phyloP scores from a whole-genome alignment of 345 rosid species.

The Aegle marmelos region DNA sequence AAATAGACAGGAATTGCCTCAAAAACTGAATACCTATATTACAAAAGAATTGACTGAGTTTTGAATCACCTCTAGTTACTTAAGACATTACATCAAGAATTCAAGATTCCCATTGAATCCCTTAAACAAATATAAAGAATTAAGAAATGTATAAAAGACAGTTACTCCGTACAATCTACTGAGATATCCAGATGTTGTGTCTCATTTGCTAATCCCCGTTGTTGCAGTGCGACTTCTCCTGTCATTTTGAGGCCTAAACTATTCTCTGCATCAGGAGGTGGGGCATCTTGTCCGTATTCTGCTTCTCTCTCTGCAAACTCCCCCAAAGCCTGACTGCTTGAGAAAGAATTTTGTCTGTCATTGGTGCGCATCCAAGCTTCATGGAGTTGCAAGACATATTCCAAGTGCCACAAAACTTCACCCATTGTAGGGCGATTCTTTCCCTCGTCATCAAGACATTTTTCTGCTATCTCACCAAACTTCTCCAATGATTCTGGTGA shows the following conservation, averaged over 20 bases:
- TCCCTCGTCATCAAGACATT: slow-evolving; percentile 82
- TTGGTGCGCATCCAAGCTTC: slow-evolving; percentile 60
- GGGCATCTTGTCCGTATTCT: slow-evolving; percentile 1
- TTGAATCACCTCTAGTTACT: not conserved
- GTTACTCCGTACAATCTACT: not conserved
- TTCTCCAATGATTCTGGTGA: slow-evolving; percentile 68
- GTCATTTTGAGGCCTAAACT: not conserved
- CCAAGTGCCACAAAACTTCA: slow-evolving; percentile 86
- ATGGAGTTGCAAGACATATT: slow-evolving; percentile 80
- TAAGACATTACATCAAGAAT: slow-evolving; percentile 5
- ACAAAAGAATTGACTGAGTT: not conserved
- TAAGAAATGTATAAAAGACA: not conserved
- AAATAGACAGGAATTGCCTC: not conserved
- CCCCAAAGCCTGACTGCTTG: slow-evolving; percentile 37
- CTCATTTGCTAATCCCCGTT: not conserved
- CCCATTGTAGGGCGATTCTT: slow-evolving; percentile 90
- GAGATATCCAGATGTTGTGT: not conserved
- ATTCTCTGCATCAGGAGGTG: slow-evolving; percentile 7
- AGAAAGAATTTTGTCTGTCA: slow-evolving; percentile 34
- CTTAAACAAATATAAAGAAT: slow-evolving; percentile 29
- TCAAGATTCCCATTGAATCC: slow-evolving; percentile 9
- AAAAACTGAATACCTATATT: not conserved
- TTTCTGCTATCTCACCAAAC: slow-evolving; percentile 89
- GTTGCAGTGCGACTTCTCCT: not conserved
- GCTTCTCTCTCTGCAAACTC: slow-evolving; percentile 23